phyloP scores from a whole-genome alignment of 345 rosid species.

The Murraya koenigii region DNA sequence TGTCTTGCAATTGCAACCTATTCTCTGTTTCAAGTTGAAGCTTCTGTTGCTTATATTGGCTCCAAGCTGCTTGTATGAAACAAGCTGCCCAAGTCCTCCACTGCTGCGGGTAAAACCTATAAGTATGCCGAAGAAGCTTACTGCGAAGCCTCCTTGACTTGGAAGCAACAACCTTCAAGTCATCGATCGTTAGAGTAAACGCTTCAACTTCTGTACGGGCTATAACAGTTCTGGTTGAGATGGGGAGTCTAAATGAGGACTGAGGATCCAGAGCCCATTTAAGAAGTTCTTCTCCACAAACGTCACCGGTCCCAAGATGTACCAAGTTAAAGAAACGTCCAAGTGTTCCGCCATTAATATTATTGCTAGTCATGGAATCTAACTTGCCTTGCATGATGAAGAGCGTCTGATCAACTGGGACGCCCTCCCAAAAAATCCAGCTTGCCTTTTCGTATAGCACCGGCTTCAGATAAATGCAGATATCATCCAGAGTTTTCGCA shows the following conservation, averaged over 20 bases:
- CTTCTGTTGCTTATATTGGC: conserved; percentile 64
- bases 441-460: conserved; percentile 78
- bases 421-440: conserved; percentile 84
- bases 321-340: conserved; percentile 68
- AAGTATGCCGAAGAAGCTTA: conserved; percentile 79
- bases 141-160: conserved; percentile 84
- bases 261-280: conserved; percentile 94
- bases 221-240: conserved; percentile 76
- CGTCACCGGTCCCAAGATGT: conserved; percentile 73
- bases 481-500: conserved; percentile 27
- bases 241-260: conserved; percentile 71
- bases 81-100: conserved; percentile 98
- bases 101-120: conserved; percentile 77
- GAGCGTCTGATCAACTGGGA: conserved; percentile 86
- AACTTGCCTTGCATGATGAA: conserved; percentile 90
- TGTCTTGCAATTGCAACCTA: conserved; percentile 52
- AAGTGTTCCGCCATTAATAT: conserved; percentile 55
- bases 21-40: conserved; percentile 63
- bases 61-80: conserved; percentile 89
- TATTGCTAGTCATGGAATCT: conserved; percentile 55
- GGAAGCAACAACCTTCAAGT: conserved; percentile 78
- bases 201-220: conserved; percentile 82
- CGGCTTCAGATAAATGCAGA: conserved; percentile 85
- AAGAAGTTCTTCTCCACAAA: conserved; percentile 90
- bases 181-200: conserved; percentile 74